These are phyloP conservation scores for Erythrophleum fordii DNA, from an alignment of 306 rosid genomes.

Conservation along the genomic window DNA sequence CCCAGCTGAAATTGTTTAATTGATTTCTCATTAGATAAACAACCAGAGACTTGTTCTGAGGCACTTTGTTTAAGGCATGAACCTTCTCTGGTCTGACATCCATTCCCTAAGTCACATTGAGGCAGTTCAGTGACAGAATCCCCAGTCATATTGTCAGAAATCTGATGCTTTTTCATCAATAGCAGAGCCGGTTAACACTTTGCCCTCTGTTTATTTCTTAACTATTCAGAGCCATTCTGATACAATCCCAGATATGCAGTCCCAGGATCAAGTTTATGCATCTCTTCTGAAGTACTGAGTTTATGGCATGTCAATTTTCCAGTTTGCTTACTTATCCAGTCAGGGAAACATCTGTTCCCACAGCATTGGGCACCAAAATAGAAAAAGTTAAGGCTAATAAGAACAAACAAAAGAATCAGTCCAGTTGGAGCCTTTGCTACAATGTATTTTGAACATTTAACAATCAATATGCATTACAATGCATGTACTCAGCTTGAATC, in stretches of 20 bases:
- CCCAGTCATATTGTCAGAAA: constrained; percentile 40
- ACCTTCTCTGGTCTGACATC: constrained; percentile 38
- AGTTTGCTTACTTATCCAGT: constrained; percentile 41
- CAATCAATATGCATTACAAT: not conserved
- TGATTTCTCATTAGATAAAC: constrained; percentile 18
- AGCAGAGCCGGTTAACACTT: constrained; percentile 26
- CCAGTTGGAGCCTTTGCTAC: not conserved
- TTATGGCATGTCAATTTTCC: constrained; percentile 38
- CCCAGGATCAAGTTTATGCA: constrained; percentile 38
- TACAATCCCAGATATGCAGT: constrained; percentile 41
- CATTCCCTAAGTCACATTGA: constrained; percentile 31
- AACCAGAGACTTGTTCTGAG: constrained; percentile 22
- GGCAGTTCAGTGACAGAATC: constrained; percentile 44
- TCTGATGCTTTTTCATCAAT: constrained; percentile 37
- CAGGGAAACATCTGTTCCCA: constrained; percentile 33
- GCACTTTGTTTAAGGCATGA: constrained; percentile 33
- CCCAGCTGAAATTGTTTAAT: constrained; percentile 24
- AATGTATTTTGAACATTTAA: not conserved
- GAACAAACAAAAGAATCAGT: constrained; percentile 23
- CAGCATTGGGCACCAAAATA: constrained; percentile 51
- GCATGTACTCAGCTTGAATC: constrained; percentile 12
- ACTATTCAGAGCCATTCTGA: constrained; percentile 41
- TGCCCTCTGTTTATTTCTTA: constrained; percentile 40
- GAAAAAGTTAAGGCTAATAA: constrained; percentile 29
- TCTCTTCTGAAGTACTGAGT: constrained; percentile 33